phyloP scores from a whole-genome alignment of 495 filamentous ascomycete species.

The Cercophora newfieldiana region DNA sequence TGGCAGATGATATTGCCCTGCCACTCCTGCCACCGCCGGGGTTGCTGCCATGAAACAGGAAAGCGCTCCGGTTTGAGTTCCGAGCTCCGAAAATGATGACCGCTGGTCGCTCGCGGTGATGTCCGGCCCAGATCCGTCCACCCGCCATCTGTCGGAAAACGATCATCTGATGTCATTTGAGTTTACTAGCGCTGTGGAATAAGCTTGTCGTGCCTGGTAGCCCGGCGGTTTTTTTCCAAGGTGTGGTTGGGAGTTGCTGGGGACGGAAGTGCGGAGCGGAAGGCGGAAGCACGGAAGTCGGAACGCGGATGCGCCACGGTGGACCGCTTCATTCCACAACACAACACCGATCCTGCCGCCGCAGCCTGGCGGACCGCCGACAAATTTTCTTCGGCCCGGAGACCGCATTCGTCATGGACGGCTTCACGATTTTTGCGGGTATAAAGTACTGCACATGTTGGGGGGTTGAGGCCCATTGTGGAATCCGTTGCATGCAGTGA shows the following conservation, averaged over 20 bases:
- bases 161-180: slow-evolving; percentile 11
- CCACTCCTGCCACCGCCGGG: not conserved
- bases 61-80: no score
- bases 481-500: not conserved
- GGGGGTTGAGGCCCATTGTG: not conserved
- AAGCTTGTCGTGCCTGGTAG: not conserved
- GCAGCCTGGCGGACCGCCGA: not conserved
- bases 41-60: not conserved
- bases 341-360: not conserved
- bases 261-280: not conserved
- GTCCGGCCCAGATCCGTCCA: not conserved
- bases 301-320: slow-evolving; percentile 10
- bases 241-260: not conserved
- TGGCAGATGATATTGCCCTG: no score
- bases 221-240: not conserved
- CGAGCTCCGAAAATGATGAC: not conserved
- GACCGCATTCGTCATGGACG: not conserved
- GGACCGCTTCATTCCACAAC: no score
- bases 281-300: slow-evolving; percentile 27
- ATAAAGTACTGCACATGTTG: not conserved
- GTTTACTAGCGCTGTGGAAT: not conserved
- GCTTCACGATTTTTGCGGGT: not conserved
- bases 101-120: not conserved
- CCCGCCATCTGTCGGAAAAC: not conserved
- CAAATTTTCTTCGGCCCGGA: not conserved